These are phyloP conservation scores for Thymus mandschuricus DNA, from an alignment of 257 asterid species.

Conservation along the genomic window DNA sequence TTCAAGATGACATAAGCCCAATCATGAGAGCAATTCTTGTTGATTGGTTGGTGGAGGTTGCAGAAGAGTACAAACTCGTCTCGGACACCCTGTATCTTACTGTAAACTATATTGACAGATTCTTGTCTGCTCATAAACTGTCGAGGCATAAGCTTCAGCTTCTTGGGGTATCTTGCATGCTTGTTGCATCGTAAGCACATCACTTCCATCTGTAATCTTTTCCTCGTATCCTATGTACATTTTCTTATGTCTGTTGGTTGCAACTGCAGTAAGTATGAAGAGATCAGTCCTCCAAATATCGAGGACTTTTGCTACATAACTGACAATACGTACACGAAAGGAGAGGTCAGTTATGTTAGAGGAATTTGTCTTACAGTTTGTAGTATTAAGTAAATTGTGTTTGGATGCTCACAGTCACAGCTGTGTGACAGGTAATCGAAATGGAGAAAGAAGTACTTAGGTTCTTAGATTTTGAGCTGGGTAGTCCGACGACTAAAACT, in stretches of 20 bases:
- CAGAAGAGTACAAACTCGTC: slow-evolving; percentile 75
- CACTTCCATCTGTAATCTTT: slow-evolving; percentile 2
- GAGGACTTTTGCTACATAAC: slow-evolving; percentile 89
- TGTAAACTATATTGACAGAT: slow-evolving; percentile 73
- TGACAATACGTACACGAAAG: slow-evolving; percentile 77
- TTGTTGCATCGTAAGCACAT: slow-evolving; percentile 78
- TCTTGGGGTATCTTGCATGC: slow-evolving; percentile 91
- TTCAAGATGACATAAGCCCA: slow-evolving; percentile 66
- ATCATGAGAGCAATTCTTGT: slow-evolving; percentile 75
- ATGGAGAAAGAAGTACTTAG: slow-evolving; percentile 75
- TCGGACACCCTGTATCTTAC: slow-evolving; percentile 79
- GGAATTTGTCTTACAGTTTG: background rate
- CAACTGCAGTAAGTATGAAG: slow-evolving; percentile 82
- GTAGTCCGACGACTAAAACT: slow-evolving; percentile 72
- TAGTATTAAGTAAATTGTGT: slow-evolving; percentile 8
- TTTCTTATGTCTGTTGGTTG: slow-evolving; percentile 24
- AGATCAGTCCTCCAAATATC: slow-evolving; percentile 70
- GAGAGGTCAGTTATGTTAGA: slow-evolving; percentile 58
- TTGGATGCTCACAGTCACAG: slow-evolving; percentile 3
- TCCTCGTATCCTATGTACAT: slow-evolving; percentile 4
- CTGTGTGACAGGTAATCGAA: slow-evolving; percentile 48
- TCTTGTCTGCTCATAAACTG: slow-evolving; percentile 57
- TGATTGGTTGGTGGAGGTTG: slow-evolving; percentile 93
- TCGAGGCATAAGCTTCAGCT: slow-evolving; percentile 77
- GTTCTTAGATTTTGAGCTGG: slow-evolving; percentile 64